Evolutionary conservation across 805 yeast species (phyloP).

Genomic region (Ogataea glucozyma): DNA sequence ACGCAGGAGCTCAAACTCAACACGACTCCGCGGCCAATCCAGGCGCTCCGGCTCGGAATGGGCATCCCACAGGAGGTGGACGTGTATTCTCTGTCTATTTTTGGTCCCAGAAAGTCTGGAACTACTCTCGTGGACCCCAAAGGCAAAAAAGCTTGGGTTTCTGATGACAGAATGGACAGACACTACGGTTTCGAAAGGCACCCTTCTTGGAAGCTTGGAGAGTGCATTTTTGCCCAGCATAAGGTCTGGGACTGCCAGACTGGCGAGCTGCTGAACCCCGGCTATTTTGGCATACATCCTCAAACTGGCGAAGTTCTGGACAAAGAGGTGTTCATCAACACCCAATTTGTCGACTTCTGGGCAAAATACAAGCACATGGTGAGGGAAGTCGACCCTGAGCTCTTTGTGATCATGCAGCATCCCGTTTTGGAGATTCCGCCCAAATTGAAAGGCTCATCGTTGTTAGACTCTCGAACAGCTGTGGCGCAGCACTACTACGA

Average conservation of each 20-base stretch:
- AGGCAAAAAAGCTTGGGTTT: slow-evolving; percentile 71
- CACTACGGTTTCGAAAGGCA: slow-evolving; percentile 72
- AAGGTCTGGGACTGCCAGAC: slow-evolving; percentile 67
- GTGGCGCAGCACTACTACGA: slow-evolving; percentile 92
- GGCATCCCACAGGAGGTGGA: slow-evolving; percentile 73
- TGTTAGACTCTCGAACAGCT: slow-evolving; percentile 65
- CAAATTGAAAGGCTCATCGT: slow-evolving; percentile 46
- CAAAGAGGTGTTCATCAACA: slow-evolving; percentile 59
- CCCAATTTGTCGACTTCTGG: slow-evolving; percentile 66
- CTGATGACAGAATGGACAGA: slow-evolving; percentile 51
- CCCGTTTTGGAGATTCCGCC: slow-evolving; percentile 85
- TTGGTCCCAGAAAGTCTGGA: slow-evolving; percentile 76
- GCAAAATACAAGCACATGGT: slow-evolving; percentile 48
- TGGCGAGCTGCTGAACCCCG: slow-evolving; percentile 44
- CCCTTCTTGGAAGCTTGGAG: slow-evolving; percentile 65
- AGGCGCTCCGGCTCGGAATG: slow-evolving; percentile 73
- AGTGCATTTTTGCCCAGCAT: slow-evolving; percentile 78
- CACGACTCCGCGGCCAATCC: slow-evolving; percentile 79
- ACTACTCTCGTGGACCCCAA: slow-evolving; percentile 59
- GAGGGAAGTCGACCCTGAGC: slow-evolving; percentile 44
- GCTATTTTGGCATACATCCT: slow-evolving; percentile 51
- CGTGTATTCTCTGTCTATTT: slow-evolving; percentile 62
- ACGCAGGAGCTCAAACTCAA: slow-evolving; percentile 71
- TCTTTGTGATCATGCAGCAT: slow-evolving; percentile 70
- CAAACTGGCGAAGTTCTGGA: slow-evolving; percentile 42